Evolutionary conservation across 371 early-diverging fungal genomes (phyloP), one percentile per base, ranked within the genome.

Genomic region (Vairimorpha apis): DNA sequence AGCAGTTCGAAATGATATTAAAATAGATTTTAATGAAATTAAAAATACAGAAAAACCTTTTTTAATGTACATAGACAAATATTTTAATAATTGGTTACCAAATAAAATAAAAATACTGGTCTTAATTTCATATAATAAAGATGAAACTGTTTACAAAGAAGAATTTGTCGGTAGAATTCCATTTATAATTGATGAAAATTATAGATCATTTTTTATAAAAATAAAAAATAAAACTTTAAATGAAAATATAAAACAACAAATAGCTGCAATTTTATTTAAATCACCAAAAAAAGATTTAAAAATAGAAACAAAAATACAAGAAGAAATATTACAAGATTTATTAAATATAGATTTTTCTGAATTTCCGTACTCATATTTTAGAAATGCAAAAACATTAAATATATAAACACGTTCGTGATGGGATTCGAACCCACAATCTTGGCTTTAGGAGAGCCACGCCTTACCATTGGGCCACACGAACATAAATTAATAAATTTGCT

Each of bases 361-460:
- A 53, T 8, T 53, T 25, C 44, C 56, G 14, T 4, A 2, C 16
- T 51, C 53, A 0, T 68, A 43, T 43, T 68, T 41, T 41, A 38
- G 30, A 2, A 21, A 13, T 35, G 55, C 2, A 47, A 47, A 47
- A n/a, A 23, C 18, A 10, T 51, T n/a, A 8, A 51, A 8, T 56
- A 70, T 63, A 64, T 14, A 53, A 18, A 38, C 13, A n/a, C 72
- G 66, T 72, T 58, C 72, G 45, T 30, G 72, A 56, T 72, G 72
- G 72, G 72, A 72, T 35, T 72, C 56, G 72, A 72, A 72, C 72
- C 72, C 72, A 72, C 72, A 58, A 64, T 62, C 72, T 72, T 65
- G 55, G 72, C 72, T 65, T 72, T 72, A 72, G 72, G 72, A 72
- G 72, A 65, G 72, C 72, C 65, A 56, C 72, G 72, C 72, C 62